Evolutionary conservation across 352 stramenopile genomes (phyloP).

Genomic region (Porosira glacialis): DNA sequence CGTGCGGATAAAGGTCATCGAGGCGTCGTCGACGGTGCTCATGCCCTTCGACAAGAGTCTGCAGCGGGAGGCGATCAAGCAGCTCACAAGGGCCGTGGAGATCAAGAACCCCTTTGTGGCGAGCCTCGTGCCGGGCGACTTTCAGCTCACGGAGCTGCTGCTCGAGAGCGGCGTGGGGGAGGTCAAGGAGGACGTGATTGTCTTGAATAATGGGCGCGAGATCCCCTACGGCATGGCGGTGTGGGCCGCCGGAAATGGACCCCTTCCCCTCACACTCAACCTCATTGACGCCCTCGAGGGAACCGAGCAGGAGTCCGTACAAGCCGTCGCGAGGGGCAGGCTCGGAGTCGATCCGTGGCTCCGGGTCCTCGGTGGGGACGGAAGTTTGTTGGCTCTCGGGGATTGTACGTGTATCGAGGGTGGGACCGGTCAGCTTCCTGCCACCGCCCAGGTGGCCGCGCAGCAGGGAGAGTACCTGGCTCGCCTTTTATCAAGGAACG

Average conservation of each 20-base stretch:
- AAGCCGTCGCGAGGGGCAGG: slow-evolving; percentile 74
- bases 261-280: slow-evolving; percentile 79
- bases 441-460: slow-evolving; percentile 83
- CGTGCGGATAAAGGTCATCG: slow-evolving; percentile 84
- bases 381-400: slow-evolving; percentile 80
- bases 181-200: slow-evolving; percentile 76
- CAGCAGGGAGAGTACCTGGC: slow-evolving; percentile 84
- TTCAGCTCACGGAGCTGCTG: slow-evolving; percentile 79
- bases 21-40: slow-evolving; percentile 80
- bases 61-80: slow-evolving; percentile 75
- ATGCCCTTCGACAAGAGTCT: slow-evolving; percentile 80
- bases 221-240: slow-evolving; percentile 81
- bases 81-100: slow-evolving; percentile 68
- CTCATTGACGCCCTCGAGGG: slow-evolving; percentile 74
- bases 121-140: too few species aligned
- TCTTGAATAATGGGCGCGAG: slow-evolving; percentile 70
- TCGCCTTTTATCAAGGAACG: slow-evolving; percentile 78
- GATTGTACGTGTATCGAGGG: slow-evolving; percentile 82
- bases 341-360: slow-evolving; percentile 82
- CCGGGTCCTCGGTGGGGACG: slow-evolving; percentile 73
- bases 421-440: slow-evolving; percentile 68
- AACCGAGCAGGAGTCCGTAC: slow-evolving; percentile 67
- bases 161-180: slow-evolving; percentile 82
- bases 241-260: slow-evolving; percentile 82
- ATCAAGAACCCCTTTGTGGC: slow-evolving; percentile 67